These are phyloP conservation scores for Coix lacrymajobi DNA, from an alignment of 176 grass and related monocot species.

Conservation along the genomic window DNA sequence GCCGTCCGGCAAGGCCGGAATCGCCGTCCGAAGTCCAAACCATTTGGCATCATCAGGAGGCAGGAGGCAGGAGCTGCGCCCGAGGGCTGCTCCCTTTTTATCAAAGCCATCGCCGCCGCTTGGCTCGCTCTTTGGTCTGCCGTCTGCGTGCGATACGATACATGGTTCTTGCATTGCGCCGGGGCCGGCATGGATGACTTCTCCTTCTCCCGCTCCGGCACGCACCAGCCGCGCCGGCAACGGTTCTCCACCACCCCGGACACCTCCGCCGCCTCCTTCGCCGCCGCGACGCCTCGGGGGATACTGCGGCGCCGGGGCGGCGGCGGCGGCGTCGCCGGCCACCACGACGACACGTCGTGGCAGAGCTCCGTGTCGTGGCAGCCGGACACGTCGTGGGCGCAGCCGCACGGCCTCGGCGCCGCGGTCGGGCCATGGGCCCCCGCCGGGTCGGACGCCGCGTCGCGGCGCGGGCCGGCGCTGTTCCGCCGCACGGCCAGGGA, in stretches of 20 bases:
- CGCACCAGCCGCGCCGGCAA: constrained; percentile 13
- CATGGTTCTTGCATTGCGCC: not conserved
- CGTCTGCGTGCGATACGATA: too few species aligned
- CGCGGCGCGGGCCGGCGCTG: constrained; percentile 36
- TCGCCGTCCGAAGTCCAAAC: not conserved
- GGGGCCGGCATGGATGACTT: constrained; percentile 33
- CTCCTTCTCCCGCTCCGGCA: constrained; percentile 57
- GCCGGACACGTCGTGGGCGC: constrained; percentile 39
- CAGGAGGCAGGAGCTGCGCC: not conserved
- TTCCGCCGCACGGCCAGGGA: constrained; percentile 58
- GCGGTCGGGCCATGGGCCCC: constrained; percentile 54
- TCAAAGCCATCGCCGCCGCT: not conserved
- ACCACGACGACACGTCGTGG: constrained; percentile 58
- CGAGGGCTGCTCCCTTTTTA: not conserved
- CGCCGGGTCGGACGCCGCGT: not conserved
- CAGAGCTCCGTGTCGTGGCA: constrained; percentile 63
- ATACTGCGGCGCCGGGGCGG: not conserved
- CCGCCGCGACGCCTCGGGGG: not conserved
- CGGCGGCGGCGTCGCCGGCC: too few species aligned
- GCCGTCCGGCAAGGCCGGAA: not conserved
- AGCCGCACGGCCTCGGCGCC: constrained; percentile 53
- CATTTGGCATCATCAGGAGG: not conserved
- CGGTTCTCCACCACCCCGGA: constrained; percentile 11
- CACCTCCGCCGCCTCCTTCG: constrained; percentile 15
- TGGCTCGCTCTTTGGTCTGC: not conserved